Base-by-base conservation (phyloP, 805 yeast genomes). In the Nakazawaea molendinolei region DNA sequence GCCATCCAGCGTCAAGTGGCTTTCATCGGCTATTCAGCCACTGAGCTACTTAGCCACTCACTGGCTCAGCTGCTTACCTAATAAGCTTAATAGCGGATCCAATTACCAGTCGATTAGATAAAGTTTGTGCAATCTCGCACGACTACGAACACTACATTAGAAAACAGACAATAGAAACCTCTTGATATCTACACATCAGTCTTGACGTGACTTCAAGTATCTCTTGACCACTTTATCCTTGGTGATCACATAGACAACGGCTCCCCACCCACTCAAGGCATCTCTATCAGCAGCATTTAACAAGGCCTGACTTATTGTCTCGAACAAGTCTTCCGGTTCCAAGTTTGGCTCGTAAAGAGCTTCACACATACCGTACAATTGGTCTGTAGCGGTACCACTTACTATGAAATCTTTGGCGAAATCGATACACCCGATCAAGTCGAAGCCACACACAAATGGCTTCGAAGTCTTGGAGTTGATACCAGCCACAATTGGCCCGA, bases 261-360 rank as follows among this genome's bases (percentile, higher is more conserved):
- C 96, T 52, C 98, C 98, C 96, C 97, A 92, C 47, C 99, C 99
- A 21, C 95, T 80, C 40, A 92, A 69, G 5, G 97, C 95, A 61
- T 92, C 98, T 69, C 98, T 83, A 61, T 92, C 98, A 24, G 84
- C 94, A 14, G 96, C 97, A 56, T 84, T 86, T 66, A 92, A 67
- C 41, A 92, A 66, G 1, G 97, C 90, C 62, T 92, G 98, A 48
- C 94, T 79, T 47, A 87, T 83, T 27, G 97, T 90, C 61, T 92
- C 97, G 55, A 92, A 92, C 48, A 92, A 67, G 59, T 92, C 96
- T 48, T 92, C 97, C 5, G 97, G 87, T 57, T 77, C 97, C 49
- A 94, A 68, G 52, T 84, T 67, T 28, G 97, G 97, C 62, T 92
- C 97, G 61, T 87, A 94, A 41, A 92, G 69, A 9, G 95, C 74